A percentile compares a stretch with the other conserved stretches of the same genome.
Conservation (phyloP, 1,284 basidiomycete species). For the Ustilago tritici region DNA sequence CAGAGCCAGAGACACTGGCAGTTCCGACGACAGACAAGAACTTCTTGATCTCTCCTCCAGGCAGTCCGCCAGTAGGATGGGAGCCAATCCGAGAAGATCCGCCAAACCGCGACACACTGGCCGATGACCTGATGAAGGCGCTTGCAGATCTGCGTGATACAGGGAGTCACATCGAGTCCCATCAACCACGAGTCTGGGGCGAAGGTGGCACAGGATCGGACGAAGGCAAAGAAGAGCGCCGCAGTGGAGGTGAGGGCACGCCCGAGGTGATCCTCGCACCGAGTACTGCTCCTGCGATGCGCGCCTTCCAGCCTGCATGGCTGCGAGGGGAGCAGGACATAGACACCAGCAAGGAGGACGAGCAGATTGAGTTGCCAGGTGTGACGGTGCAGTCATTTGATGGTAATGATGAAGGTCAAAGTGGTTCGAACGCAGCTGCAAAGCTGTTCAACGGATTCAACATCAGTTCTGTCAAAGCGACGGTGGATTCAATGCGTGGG, state of each 20-base stretch:
- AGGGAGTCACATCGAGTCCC: slow-evolving; percentile 51
- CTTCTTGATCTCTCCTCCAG: slow-evolving; percentile 96
- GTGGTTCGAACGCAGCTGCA: slow-evolving; percentile 5
- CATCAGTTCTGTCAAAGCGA: slow-evolving; percentile 65
- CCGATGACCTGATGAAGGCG: slow-evolving; percentile 82
- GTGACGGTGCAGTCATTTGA: slow-evolving; percentile 62
- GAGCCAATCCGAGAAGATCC: slow-evolving; percentile 91
- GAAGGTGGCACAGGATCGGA: neutral
- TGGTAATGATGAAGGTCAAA: slow-evolving; percentile 32
- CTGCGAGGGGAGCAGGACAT: slow-evolving; percentile 10
- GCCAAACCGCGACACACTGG: slow-evolving; percentile 86
- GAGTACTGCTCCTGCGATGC: slow-evolving; percentile 26
- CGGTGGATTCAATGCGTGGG: slow-evolving; percentile 61
- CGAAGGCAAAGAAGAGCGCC: slow-evolving; percentile 2
- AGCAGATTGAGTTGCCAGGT: slow-evolving; percentile 49
- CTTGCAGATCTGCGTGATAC: slow-evolving; percentile 60
- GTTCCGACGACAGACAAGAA: slow-evolving; percentile 84
- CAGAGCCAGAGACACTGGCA: slow-evolving; percentile 46
- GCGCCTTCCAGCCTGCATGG: slow-evolving; percentile 35
- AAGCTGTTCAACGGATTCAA: slow-evolving; percentile 50
- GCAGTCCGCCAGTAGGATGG: slow-evolving; percentile 98
- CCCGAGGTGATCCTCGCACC: slow-evolving; percentile 44
- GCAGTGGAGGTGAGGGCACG: slow-evolving; percentile 27
- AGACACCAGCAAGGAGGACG: slow-evolving; percentile 4
- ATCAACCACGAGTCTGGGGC: slow-evolving; percentile 39